Evolutionary conservation across 495 filamentous ascomycete genomes (phyloP).

Genomic region (Bacidia gigantensis): DNA sequence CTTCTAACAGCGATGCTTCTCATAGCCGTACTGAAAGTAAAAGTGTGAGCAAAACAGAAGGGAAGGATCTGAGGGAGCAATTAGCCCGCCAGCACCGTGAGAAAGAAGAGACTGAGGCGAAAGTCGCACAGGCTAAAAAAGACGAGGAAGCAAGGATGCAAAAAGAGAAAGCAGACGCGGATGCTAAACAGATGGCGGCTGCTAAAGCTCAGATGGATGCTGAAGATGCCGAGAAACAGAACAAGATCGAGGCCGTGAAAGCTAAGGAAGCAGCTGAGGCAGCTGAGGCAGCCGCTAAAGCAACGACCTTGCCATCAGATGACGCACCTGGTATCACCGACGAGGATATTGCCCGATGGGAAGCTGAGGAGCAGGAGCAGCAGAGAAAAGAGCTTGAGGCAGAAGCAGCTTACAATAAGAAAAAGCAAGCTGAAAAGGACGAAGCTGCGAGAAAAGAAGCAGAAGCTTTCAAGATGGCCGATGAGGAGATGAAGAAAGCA

Average conservation of each 20-base stretch:
- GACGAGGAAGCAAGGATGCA: constrained; percentile 32
- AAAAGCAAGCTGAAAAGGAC: constrained; percentile 47
- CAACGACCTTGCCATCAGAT: no score
- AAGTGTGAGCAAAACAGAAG: constrained; percentile 42
- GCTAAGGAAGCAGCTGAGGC: constrained; percentile 22
- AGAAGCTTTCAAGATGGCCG: constrained; percentile 34
- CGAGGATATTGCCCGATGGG: constrained; percentile 37
- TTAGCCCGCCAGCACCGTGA: constrained; percentile 43
- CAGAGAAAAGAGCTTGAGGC: constrained; percentile 47
- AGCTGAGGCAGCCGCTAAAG: no score
- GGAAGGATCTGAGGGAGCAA: constrained; percentile 52
- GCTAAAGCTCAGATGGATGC: constrained; percentile 34
- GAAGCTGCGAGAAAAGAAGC: constrained; percentile 47
- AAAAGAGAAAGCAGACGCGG: constrained; percentile 28
- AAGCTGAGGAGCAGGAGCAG: constrained; percentile 35
- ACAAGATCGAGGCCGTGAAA: constrained; percentile 31
- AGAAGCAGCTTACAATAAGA: constrained; percentile 45
- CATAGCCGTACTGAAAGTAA: constrained; percentile 47
- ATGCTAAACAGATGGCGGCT: constrained; percentile 23
- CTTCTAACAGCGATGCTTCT: constrained; percentile 24
- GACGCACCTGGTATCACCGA: constrained; percentile 24
- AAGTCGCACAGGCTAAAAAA: constrained; percentile 33
- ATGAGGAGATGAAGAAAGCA: constrained; percentile 42
- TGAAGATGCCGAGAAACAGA: constrained; percentile 31
- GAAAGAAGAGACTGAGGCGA: constrained; percentile 36